These are phyloP conservation scores for Populus euphratica DNA, from an alignment of 345 rosid genomes.

Conservation along the genomic window DNA sequence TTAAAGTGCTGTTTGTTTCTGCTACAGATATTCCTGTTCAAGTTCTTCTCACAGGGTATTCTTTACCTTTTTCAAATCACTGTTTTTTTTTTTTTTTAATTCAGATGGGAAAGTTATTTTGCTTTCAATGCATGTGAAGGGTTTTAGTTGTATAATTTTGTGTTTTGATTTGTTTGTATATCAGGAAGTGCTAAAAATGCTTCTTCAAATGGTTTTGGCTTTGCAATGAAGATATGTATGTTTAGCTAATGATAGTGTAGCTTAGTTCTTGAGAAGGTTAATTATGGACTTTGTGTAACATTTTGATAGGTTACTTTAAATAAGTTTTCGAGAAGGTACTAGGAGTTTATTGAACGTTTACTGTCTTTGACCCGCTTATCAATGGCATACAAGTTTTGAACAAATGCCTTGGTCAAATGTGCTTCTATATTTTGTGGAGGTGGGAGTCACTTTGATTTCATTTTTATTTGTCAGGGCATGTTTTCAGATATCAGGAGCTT, in stretches of 20 bases:
- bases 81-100: not conserved
- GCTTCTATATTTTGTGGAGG: not conserved
- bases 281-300: not conserved
- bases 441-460: conserved; percentile 5
- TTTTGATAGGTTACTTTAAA: not conserved
- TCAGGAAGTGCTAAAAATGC: not conserved
- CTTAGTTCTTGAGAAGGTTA: not conserved
- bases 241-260: not conserved
- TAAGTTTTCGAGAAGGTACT: not conserved
- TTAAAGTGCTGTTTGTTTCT: conserved; percentile 43
- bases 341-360: not conserved
- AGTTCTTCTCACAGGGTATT: conserved; percentile 73
- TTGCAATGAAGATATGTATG: not conserved
- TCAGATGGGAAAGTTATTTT: not conserved
- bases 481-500: conserved; percentile 66
- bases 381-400: not conserved
- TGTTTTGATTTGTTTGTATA: not conserved
- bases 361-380: not conserved
- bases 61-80: not conserved
- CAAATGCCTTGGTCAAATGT: not conserved
- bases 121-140: not conserved
- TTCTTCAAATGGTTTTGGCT: not conserved
- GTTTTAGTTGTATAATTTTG: no score
- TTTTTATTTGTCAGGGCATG: conserved; percentile 48
- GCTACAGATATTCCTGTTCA: conserved; percentile 61